Conservation (phyloP, 2,329 filamentous ascomycete species). For the Aspergillus floridensis region DNA sequence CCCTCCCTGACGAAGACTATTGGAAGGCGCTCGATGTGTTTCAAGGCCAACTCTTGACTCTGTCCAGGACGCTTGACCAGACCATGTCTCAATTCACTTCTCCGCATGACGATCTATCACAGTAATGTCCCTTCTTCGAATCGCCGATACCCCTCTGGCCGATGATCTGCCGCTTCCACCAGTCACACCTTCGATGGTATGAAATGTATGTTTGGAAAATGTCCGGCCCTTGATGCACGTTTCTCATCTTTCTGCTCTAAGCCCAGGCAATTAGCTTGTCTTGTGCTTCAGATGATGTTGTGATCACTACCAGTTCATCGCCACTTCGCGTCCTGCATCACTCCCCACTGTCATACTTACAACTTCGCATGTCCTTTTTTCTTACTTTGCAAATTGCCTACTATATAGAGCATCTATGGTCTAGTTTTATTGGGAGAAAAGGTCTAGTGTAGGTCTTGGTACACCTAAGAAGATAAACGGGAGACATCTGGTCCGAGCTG, state of each 20-base stretch:
- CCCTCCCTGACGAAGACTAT: conserved; percentile 5
- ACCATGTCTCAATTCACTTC: conserved; percentile 16
- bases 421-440: conserved; percentile 13
- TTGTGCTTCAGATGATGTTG: not conserved
- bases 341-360: not conserved
- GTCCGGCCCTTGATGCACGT: not conserved
- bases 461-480: conserved; percentile 11
- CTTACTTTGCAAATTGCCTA: conserved; percentile 12
- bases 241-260: not conserved
- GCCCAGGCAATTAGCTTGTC: not conserved
- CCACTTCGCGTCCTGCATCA: not conserved
- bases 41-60: conserved; percentile 17
- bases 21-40: conserved; percentile 20
- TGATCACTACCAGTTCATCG: not conserved
- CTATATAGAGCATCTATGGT: conserved; percentile 23
- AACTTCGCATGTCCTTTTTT: conserved; percentile 1
- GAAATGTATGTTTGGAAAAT: not conserved
- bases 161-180: not conserved
- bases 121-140: not conserved
- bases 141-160: not conserved
- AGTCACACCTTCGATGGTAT: not conserved
- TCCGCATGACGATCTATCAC: conserved; percentile 14
- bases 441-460: conserved; percentile 16
- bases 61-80: conserved; percentile 18
- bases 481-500: not conserved